These are phyloP conservation scores for Ganoderma sinense DNA, from an alignment of 1,284 basidiomycete species.

Conservation along the genomic window DNA sequence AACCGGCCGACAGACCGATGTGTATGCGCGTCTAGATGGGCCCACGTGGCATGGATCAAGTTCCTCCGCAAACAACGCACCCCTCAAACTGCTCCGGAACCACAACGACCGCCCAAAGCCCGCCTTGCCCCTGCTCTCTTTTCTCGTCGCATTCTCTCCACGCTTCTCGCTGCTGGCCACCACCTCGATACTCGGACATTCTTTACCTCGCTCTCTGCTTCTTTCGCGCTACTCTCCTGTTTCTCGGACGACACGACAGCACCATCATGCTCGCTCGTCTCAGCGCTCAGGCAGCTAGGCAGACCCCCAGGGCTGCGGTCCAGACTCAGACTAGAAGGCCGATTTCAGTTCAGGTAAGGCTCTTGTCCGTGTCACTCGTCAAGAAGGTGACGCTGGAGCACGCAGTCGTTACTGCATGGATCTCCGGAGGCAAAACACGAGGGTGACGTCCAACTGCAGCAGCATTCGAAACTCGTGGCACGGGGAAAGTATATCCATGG, in stretches of 20 bases:
- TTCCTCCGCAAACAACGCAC: constrained; percentile 16
- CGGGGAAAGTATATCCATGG: constrained; percentile 90
- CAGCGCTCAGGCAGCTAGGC: constrained; percentile 37
- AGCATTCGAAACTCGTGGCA: constrained; percentile 87
- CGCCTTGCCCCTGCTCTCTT: constrained; percentile 7
- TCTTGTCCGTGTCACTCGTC: constrained; percentile 16
- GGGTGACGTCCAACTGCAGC: constrained; percentile 77
- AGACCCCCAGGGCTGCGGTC: constrained; percentile 32
- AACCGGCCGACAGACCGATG: not conserved
- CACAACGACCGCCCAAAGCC: constrained; percentile 2
- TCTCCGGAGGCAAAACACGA: constrained; percentile 86
- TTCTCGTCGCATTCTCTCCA: not conserved
- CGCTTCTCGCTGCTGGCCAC: not conserved
- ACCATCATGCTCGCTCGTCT: constrained; percentile 38
- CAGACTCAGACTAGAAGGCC: constrained; percentile 44
- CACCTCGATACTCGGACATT: constrained; percentile 8
- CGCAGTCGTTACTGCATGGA: constrained; percentile 64
- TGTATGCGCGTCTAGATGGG: not conserved
- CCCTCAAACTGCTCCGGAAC: constrained; percentile 2
- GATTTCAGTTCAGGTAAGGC: constrained; percentile 69
- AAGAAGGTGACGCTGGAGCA: constrained; percentile 26
- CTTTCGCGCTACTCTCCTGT: constrained; percentile 14
- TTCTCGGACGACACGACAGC: constrained; percentile 5
- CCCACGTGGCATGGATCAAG: constrained; percentile 1
- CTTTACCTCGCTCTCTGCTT: constrained; percentile 3